Conservation (phyloP, 495 filamentous ascomycete species). For the Diplogelasinospora grovesii region DNA sequence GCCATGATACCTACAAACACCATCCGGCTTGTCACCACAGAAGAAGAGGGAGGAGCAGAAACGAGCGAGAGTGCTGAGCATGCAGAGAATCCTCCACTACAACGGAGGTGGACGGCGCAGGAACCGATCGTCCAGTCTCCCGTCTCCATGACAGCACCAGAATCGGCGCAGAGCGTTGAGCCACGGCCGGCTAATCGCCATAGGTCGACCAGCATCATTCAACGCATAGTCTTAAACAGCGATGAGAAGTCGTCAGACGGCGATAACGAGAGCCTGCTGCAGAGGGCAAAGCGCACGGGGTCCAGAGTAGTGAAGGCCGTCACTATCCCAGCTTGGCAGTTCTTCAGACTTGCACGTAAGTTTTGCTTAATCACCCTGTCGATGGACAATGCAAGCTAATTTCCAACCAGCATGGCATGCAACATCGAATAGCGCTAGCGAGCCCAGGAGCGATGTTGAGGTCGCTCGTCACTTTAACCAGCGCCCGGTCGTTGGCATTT, state of each 20-base stretch:
- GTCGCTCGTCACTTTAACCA: conserved; percentile 44
- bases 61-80: conserved; percentile 4
- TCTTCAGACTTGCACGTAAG: conserved; percentile 83
- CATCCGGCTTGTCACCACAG: conserved; percentile 32
- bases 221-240: conserved; percentile 38
- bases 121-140: conserved; percentile 18
- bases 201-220: conserved; percentile 45
- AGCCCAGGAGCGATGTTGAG: conserved; percentile 39
- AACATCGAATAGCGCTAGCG: conserved; percentile 33
- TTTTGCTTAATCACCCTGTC: conserved; percentile 7
- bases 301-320: conserved; percentile 68
- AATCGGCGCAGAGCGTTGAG: conserved; percentile 13
- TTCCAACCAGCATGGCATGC: conserved; percentile 65
- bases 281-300: conserved; percentile 34
- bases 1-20: conserved; percentile 26
- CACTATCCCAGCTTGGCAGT: conserved; percentile 96
- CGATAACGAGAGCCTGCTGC: conserved; percentile 31
- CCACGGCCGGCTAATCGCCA: conserved; percentile 20
- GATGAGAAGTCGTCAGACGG: conserved; percentile 25
- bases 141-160: conserved; percentile 7
- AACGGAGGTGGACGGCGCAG: conserved; percentile 29
- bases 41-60: conserved; percentile 19
- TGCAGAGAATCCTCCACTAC: conserved; percentile 6
- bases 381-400: conserved; percentile 34
- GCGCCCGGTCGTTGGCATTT: conserved; percentile 82